These are phyloP conservation scores for Fonsecaea erecta DNA, from an alignment of 2,329 filamentous ascomycete genomes.

Conservation along the genomic window DNA sequence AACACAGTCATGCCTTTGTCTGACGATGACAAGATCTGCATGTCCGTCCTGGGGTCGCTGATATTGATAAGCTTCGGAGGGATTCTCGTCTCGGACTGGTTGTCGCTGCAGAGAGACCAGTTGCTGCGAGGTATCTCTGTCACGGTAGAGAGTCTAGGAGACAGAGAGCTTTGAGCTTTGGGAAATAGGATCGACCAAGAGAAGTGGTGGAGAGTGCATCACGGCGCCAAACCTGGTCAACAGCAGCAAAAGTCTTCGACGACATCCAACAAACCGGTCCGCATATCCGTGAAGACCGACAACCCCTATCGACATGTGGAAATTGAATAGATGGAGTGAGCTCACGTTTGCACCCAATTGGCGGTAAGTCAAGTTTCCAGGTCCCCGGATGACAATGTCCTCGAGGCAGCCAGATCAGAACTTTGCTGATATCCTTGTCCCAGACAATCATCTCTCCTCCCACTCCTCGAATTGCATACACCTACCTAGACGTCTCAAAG, in stretches of 20 bases:
- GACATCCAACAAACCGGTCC: not conserved
- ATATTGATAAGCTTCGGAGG: not conserved
- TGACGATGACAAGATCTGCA: not conserved
- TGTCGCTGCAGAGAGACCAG: not conserved
- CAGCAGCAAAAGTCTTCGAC: not conserved
- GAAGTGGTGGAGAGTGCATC: not conserved
- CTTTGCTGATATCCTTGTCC: not conserved
- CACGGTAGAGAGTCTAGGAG: not conserved
- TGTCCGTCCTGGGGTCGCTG: not conserved
- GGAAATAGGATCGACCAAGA: not conserved
- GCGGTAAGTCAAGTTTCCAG: not conserved
- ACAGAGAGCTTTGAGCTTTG: not conserved
- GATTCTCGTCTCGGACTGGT: not conserved
- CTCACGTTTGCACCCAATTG: not conserved
- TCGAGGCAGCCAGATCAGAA: not conserved
- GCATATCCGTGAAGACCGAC: not conserved
- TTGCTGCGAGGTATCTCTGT: not conserved
- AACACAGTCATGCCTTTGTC: not conserved
- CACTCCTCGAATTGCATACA: not conserved
- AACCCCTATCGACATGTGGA: not conserved
- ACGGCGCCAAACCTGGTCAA: not conserved
- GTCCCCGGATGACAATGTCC: not conserved
- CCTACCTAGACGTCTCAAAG: no score
- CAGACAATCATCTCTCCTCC: not conserved
- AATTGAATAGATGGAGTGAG: not conserved